Percentiles rank a stretch among this genome's conserved stretches.
Conservation (phyloP, 139 green algal species). For the Picochlorum sp. region DNA sequence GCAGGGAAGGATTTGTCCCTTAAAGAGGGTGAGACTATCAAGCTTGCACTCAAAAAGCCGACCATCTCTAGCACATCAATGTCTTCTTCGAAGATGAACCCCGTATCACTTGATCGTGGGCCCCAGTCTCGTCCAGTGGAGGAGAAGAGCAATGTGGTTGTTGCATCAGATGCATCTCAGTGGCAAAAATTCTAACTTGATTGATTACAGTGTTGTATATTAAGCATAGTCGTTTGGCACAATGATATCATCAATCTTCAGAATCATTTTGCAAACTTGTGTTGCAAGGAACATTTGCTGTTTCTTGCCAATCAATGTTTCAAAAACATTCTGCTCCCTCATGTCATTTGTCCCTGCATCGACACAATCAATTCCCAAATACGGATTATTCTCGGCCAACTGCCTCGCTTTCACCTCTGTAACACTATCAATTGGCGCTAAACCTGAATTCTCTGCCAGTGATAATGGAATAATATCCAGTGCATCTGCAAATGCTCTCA, state of each 20-base stretch:
- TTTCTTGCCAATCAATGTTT: constrained; percentile 96
- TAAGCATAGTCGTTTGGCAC: constrained; percentile 42
- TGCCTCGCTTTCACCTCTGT: constrained; percentile 66
- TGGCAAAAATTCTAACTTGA: constrained; percentile 33
- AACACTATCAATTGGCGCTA: constrained; percentile 86
- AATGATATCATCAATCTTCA: constrained; percentile 99
- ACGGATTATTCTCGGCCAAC: constrained; percentile 77
- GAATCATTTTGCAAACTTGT: constrained; percentile 99
- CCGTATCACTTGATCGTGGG: background rate
- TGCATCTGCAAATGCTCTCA: constrained; percentile 92
- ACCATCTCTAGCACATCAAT: background rate
- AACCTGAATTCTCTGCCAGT: constrained; percentile 91
- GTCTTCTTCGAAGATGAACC: background rate
- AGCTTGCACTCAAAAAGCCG: constrained; percentile 7
- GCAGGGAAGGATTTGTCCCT: constrained; percentile 44
- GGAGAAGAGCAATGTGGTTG: background rate
- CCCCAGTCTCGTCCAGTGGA: too few species aligned
- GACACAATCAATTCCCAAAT: constrained; percentile 97
- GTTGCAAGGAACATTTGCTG: constrained; percentile 98
- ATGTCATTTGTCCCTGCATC: constrained; percentile 96
- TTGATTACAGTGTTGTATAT: background rate
- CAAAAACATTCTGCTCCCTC: constrained; percentile 96
- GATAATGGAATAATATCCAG: constrained; percentile 85
- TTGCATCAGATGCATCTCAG: constrained; percentile 1
- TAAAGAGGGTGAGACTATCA: constrained; percentile 66